Evolutionary conservation across 2,329 filamentous ascomycete species (phyloP), one percentile per base, ranked within the genome.

Genomic region (Nannizziopsis barbatae): DNA sequence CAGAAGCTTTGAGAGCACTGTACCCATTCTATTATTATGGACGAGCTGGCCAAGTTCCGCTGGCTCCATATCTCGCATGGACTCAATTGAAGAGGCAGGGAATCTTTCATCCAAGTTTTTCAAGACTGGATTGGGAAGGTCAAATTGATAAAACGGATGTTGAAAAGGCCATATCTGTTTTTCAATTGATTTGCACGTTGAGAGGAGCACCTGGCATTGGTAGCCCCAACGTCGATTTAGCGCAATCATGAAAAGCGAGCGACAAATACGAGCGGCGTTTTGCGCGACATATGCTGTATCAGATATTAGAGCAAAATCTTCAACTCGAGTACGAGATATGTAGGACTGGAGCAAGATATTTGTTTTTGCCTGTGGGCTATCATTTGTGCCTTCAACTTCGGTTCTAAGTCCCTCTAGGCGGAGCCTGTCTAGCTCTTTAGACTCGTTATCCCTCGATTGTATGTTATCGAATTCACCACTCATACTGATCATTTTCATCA

Each of bases 381-480:
- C 73, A 45, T 77, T 74, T 1, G 75, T 75, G 39, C 81, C 84
- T 47, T 81, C 83, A 17, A 96, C 81, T 55, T 89, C 80, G 50
- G 89, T 95, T 14, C 83, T 81, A 10, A 85, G 77, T 12, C 76
- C 73, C 31, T 88, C 80, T 0, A 85, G 72, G 54, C 79, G 80
- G 45, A 98, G 74, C 17, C 78, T 75, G 14, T 75, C 75, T n/a
- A 98, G 73, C 64, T 98, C 93, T 58, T 89, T 85, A 49, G 84
- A 82, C 66, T 98, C 93, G 45, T 72, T 92, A 48, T 98, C 92
- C 53, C 93, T 76, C 4, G 85, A 88, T 62, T 95, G 89, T 37
- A 98, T 86, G 56, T 98, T 95, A 69, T 96, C 88, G 58, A 98
- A 98, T 65, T 98, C 92, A 55, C 89, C 88, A 63, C 89, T 95